Evolutionary conservation across 2,329 filamentous ascomycete species (phyloP).

Genomic region (Exophiala mesophila): DNA sequence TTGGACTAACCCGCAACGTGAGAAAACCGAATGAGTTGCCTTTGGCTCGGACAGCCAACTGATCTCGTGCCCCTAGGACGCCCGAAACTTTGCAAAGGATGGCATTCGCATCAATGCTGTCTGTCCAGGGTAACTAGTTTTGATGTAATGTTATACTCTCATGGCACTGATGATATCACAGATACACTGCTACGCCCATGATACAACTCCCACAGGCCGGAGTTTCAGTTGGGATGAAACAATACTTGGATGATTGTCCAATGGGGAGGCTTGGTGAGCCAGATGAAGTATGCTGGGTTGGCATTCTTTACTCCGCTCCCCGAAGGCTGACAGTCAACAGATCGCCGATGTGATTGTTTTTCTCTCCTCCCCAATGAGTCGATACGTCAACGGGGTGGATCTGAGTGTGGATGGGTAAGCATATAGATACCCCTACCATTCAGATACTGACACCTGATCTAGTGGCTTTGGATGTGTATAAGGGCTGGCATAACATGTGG

Average conservation of each 20-base stretch:
- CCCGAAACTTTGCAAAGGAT: background rate
- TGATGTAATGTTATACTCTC: too few species aligned
- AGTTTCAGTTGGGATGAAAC: conserved; percentile 3
- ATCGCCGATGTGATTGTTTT: conserved; percentile 8
- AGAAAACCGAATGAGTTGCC: too few species aligned
- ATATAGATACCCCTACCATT: background rate
- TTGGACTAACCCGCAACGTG: conserved; percentile 31
- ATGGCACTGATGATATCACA: too few species aligned
- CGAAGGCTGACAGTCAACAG: too few species aligned
- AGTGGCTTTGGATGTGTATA: too few species aligned
- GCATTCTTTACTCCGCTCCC: too few species aligned
- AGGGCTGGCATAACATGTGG: too few species aligned
- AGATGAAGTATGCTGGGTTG: too few species aligned
- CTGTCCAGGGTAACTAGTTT: conserved; percentile 6
- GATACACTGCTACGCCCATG: too few species aligned
- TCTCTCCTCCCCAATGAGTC: conserved; percentile 8
- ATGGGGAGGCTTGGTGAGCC: conserved; percentile 6
- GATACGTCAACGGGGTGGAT: conserved; percentile 6
- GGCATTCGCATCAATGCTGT: conserved; percentile 4
- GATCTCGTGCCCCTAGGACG: too few species aligned
- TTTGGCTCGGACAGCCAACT: too few species aligned
- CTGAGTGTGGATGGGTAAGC: conserved; percentile 5
- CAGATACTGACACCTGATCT: conserved; percentile 1
- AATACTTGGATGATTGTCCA: background rate
- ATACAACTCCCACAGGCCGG: background rate